Evolutionary conservation across 805 yeast genomes (phyloP).

Genomic region (Suhomyces xylopsoci): DNA sequence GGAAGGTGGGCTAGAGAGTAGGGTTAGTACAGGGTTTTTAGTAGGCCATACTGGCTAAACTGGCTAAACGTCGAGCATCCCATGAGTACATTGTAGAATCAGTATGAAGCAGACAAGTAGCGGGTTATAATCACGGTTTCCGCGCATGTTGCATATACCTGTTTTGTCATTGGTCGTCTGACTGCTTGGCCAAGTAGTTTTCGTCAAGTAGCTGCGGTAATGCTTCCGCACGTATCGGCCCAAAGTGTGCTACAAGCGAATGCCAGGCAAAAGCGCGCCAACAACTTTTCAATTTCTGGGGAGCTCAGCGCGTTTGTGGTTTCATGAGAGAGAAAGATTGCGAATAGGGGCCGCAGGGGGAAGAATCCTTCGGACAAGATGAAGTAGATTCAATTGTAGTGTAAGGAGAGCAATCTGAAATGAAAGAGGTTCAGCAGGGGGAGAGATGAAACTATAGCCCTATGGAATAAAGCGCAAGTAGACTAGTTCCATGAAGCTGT

Average conservation of each 20-base stretch:
- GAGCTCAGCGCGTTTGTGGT: not conserved
- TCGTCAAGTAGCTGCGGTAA: not conserved
- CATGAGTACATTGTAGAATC: not conserved
- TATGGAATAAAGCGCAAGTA: not conserved
- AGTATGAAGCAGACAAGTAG: not conserved
- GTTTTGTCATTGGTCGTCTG: not conserved
- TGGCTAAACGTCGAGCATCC: no score
- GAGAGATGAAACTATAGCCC: not conserved
- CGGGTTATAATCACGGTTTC: not conserved
- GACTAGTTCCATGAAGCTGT: not conserved
- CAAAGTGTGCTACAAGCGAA: not conserved
- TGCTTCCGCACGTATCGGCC: not conserved
- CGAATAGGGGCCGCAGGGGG: not conserved
- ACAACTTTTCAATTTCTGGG: not conserved
- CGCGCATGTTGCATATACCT: not conserved
- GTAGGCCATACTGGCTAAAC: not conserved
- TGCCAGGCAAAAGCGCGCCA: not conserved
- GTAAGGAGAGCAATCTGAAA: not conserved
- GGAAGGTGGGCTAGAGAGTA: not conserved
- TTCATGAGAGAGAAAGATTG: not conserved
- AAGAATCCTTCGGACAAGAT: not conserved
- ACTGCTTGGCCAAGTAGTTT: not conserved
- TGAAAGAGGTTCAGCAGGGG: not conserved
- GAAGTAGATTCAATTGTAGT: not conserved
- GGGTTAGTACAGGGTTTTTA: not conserved